Base-by-base conservation (phyloP, 1,284 basidiomycete genomes). In the Spongispora temasekensis region DNA sequence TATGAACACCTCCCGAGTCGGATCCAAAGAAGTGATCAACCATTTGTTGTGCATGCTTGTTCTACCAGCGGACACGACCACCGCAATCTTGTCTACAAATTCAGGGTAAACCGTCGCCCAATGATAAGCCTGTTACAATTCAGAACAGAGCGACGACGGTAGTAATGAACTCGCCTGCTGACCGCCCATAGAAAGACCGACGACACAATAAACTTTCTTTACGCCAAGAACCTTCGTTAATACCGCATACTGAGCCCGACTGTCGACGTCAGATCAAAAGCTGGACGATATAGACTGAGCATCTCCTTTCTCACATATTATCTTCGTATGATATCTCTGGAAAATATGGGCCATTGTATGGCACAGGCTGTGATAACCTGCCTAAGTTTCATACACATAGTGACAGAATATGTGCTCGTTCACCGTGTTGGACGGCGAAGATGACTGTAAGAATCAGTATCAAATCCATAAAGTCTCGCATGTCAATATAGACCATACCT, bases 151-250 rank as follows among this genome's bases (percentile, higher is more conserved):
- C 7, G 31, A n/a, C 34, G 25, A 27, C 12, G 27, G 25, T 5
- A 17, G 40, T 17, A 5, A 37, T 23, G 19, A 25, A 30, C 57
- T 46, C 55, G 76, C 83, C 76, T 84, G 83, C 67, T 85, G 84
- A 3, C 79, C 85, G 27, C 84, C 84, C 84, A 86, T 86, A 4
- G 83, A 86, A 66, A 86, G 85, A 1, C 84, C 84, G 19, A 85
- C 74, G 31, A 79, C 83, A 55, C 80, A 78, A 56, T 75, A 76
- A 0, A 83, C 70, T 64, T 82, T 81, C 56, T 78, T 71, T 21
- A 86, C 71, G 4, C 78, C 78, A 12, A 86, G 75, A n/a, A 73
- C 74, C 61, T 82, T 76, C 23, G 79, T 81, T 7, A 86, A 76
- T 4, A 86, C 82, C 10, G 77, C 75, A 67, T 85, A 77, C 65